Evolutionary conservation across 352 stramenopile species (phyloP).

Genomic region (Phytophthora pini): DNA sequence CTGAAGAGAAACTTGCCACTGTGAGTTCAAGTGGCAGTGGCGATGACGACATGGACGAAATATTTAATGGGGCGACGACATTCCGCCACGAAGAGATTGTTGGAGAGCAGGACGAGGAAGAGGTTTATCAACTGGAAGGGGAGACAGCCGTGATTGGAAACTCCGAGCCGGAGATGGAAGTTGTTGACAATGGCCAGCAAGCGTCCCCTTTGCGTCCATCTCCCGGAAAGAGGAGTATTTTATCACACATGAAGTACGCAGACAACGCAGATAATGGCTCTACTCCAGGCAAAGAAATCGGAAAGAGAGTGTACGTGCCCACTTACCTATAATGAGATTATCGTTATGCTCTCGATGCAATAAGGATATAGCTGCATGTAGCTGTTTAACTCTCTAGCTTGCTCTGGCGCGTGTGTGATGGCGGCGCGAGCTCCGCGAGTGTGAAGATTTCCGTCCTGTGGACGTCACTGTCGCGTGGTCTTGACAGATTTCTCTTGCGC

Average conservation of each 20-base stretch:
- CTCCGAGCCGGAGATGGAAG: constrained; percentile 14
- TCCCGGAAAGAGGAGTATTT: constrained; percentile 16
- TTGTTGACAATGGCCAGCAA: background rate
- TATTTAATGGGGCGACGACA: constrained; percentile 35
- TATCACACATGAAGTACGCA: constrained; percentile 26
- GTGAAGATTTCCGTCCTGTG: constrained; percentile 17
- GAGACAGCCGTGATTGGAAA: constrained; percentile 12
- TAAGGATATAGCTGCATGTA: background rate
- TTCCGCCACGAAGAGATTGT: constrained; percentile 45
- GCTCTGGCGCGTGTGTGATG: constrained; percentile 42
- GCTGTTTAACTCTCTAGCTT: constrained; percentile 20
- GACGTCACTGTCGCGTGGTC: constrained; percentile 21
- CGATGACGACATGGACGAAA: constrained; percentile 36
- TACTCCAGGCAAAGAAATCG: constrained; percentile 1
- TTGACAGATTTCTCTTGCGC: constrained; percentile 40
- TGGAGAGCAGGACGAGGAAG: constrained; percentile 35
- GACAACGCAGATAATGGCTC: constrained; percentile 4
- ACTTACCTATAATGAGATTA: constrained; percentile 29
- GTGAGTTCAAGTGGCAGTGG: constrained; percentile 28
- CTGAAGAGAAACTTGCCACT: constrained; percentile 15
- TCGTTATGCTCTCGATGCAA: background rate
- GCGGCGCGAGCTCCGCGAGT: constrained; percentile 32
- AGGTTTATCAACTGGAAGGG: constrained; percentile 15
- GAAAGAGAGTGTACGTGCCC: constrained; percentile 32
- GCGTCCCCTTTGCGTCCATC: constrained; percentile 4